Conservation (phyloP, 139 green algal species). For the Ulvella scutata region DNA sequence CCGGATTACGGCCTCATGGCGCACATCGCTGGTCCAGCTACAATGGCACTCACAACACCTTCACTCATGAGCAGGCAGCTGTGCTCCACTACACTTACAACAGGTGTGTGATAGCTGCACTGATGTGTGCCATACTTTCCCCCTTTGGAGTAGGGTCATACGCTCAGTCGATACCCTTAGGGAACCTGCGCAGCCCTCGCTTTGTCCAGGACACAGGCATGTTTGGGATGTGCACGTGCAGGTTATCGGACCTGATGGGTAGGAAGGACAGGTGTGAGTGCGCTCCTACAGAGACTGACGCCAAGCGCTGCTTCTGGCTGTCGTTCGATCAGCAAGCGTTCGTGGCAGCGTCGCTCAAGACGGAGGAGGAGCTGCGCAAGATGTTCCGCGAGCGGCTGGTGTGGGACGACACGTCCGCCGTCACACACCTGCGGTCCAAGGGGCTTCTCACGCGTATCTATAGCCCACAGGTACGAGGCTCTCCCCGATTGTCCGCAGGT, state of each 20-base stretch:
- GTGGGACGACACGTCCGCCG: constrained; percentile 29
- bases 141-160: too few relatives aligned
- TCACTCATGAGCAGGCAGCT: neutral
- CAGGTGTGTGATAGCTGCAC: neutral
- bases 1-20: constrained; percentile 21
- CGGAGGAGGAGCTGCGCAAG: constrained; percentile 38
- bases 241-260: neutral
- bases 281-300: neutral
- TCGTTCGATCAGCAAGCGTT: constrained; percentile 34
- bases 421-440: neutral
- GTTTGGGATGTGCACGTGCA: too few relatives aligned
- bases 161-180: neutral
- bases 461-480: neutral
- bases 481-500: too few relatives aligned
- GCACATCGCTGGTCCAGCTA: constrained; percentile 16
- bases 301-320: constrained; percentile 3
- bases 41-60: neutral
- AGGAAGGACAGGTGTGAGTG: neutral
- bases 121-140: too few relatives aligned
- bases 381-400: constrained; percentile 50
- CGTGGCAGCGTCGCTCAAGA: constrained; percentile 43
- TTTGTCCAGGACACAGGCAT: neutral
- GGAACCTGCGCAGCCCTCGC: neutral
- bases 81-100: neutral
- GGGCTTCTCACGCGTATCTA: neutral